A percentile compares a stretch with the other conserved stretches of the same genome.
These are phyloP conservation scores for Rhodomyrtus tomentosa DNA, from an alignment of 345 rosid genomes.

Conservation along the genomic window DNA sequence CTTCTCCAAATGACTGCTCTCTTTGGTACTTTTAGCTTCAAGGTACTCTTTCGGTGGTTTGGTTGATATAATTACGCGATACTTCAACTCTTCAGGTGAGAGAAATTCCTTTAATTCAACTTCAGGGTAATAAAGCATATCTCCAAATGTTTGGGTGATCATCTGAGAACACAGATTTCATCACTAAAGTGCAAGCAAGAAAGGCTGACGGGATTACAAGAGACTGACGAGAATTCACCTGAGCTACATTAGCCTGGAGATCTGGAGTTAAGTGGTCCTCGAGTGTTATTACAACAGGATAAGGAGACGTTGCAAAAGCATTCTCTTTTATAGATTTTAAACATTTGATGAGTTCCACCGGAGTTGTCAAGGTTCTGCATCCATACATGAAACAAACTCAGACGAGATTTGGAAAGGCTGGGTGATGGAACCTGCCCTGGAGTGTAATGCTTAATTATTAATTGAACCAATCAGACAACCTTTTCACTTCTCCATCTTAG, in stretches of 20 bases:
- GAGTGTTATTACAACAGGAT: constrained; percentile 82
- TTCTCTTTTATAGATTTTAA: constrained; percentile 57
- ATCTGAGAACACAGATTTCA: constrained; percentile 35
- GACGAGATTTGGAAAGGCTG: background rate
- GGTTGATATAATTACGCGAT: constrained; percentile 69
- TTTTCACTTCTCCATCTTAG: background rate
- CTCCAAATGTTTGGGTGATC: constrained; percentile 70
- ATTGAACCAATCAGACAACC: background rate
- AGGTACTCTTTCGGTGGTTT: constrained; percentile 92
- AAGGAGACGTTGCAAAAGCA: constrained; percentile 73
- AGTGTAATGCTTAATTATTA: background rate
- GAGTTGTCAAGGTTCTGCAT: constrained; percentile 71
- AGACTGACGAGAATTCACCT: constrained; percentile 23
- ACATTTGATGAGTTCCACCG: constrained; percentile 63
- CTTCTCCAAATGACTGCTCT: constrained; percentile 34
- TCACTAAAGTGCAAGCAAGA: background rate
- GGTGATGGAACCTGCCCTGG: background rate
- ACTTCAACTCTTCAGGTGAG: constrained; percentile 61
- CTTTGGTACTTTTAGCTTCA: constrained; percentile 28
- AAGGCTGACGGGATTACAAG: background rate
- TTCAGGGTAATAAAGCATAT: constrained; percentile 64
- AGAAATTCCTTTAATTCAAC: constrained; percentile 75
- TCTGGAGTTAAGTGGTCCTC: constrained; percentile 91
- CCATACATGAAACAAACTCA: constrained; percentile 5
- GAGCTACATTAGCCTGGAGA: constrained; percentile 83